These are phyloP conservation scores for Albizia julibrissin DNA, from an alignment of 306 rosid genomes.

Conservation along the genomic window DNA sequence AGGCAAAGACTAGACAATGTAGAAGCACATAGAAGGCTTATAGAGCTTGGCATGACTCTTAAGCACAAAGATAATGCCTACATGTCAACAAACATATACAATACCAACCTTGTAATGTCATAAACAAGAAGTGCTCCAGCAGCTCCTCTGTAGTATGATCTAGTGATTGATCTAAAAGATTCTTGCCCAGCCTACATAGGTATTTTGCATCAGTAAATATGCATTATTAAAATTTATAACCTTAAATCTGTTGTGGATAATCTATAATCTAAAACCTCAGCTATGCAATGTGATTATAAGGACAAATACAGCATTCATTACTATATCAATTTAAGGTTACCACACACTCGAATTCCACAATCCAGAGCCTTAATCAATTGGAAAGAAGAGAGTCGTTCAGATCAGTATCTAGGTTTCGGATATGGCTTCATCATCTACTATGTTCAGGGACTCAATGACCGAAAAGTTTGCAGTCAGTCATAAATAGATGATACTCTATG, in stretches of 20 bases:
- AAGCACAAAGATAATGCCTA: neutral
- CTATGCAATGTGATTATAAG: neutral
- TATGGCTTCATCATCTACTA: slow-evolving; percentile 8
- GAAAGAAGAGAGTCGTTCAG: neutral
- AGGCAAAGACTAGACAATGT: slow-evolving; percentile 11
- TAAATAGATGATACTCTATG: slow-evolving; percentile 7
- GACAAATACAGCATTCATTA: slow-evolving; percentile 3
- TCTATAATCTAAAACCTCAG: slow-evolving; percentile 10
- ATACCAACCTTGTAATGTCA: slow-evolving; percentile 90
- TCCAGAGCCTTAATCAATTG: neutral
- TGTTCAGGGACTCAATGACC: neutral
- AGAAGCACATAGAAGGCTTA: slow-evolving; percentile 15
- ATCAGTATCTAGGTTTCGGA: neutral
- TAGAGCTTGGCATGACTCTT: slow-evolving; percentile 9
- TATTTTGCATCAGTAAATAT: slow-evolving; percentile 29
- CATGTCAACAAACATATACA: neutral
- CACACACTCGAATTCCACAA: slow-evolving; percentile 10
- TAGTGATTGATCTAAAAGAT: slow-evolving; percentile 94
- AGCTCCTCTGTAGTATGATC: slow-evolving; percentile 97
- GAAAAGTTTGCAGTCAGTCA: neutral
- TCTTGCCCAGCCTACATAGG: slow-evolving; percentile 93
- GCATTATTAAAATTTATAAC: slow-evolving; percentile 5
- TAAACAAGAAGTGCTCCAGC: slow-evolving; percentile 97
- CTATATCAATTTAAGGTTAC: neutral
- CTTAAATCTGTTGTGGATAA: neutral